Conservation (phyloP, 2,329 filamentous ascomycete species). For the Lachnellula arida region DNA sequence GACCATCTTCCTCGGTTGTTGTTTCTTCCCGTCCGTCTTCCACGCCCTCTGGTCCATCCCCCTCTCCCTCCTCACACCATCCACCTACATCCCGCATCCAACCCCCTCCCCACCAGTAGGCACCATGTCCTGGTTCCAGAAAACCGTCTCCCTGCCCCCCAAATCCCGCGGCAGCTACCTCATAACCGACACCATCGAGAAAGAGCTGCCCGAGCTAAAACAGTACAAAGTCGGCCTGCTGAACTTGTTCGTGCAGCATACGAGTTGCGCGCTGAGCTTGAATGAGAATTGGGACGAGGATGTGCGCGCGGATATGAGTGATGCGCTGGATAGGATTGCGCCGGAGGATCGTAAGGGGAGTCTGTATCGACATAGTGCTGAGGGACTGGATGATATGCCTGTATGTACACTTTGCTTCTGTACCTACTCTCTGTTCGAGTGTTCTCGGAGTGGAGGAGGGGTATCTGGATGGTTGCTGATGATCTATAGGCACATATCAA, state of each 20-base stretch:
- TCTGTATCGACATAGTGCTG: slow-evolving; percentile 81
- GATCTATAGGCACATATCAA: slow-evolving; percentile 79
- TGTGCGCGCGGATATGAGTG: slow-evolving; percentile 85
- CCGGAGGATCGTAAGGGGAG: slow-evolving; percentile 72
- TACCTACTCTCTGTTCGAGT: background rate
- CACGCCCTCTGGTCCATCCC: slow-evolving; percentile 49
- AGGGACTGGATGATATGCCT: slow-evolving; percentile 93
- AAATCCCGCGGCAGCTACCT: slow-evolving; percentile 82
- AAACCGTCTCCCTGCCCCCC: slow-evolving; percentile 73
- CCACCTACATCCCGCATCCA: slow-evolving; percentile 24
- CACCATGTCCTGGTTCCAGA: slow-evolving; percentile 74
- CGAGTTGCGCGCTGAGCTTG: slow-evolving; percentile 80
- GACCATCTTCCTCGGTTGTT: slow-evolving; percentile 43
- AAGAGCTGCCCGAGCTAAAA: slow-evolving; percentile 71
- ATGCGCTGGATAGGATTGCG: slow-evolving; percentile 85
- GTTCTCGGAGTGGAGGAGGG: background rate
- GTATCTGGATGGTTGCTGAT: background rate
- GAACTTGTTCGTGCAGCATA: slow-evolving; percentile 93
- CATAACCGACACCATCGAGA: slow-evolving; percentile 70
- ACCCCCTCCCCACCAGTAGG: slow-evolving; percentile 16
- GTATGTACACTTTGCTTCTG: slow-evolving; percentile 40
- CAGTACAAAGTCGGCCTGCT: slow-evolving; percentile 81
- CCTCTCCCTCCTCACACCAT: slow-evolving; percentile 36
- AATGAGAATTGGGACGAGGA: slow-evolving; percentile 90
- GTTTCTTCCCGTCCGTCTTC: slow-evolving; percentile 50